Percentiles rank a stretch among this genome's conserved stretches.
phyloP scores from a whole-genome alignment of 257 asterid species.

The Scutellaria baicalensis region DNA sequence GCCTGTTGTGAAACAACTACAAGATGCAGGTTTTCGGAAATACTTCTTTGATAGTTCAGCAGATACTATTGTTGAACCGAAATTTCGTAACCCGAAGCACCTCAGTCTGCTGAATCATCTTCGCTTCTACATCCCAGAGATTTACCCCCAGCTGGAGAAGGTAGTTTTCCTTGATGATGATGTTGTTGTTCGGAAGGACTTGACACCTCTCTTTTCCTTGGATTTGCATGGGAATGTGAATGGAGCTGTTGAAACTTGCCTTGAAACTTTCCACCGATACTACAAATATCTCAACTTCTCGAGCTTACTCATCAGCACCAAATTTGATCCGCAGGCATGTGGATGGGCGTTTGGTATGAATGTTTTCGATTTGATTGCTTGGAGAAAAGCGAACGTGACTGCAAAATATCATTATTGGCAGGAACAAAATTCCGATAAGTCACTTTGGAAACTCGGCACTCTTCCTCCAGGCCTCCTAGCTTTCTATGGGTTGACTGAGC shows the following conservation, averaged over 20 bases:
- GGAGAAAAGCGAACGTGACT: slow-evolving; percentile 77
- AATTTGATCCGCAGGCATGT: slow-evolving; percentile 84
- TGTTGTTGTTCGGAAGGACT: slow-evolving; percentile 79
- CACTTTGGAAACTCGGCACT: slow-evolving; percentile 81
- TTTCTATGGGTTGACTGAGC: slow-evolving; percentile 75
- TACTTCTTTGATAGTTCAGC: slow-evolving; percentile 35
- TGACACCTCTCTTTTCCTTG: slow-evolving; percentile 65
- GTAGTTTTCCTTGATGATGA: slow-evolving; percentile 82
- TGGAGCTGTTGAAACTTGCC: slow-evolving; percentile 93
- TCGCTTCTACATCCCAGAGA: slow-evolving; percentile 78
- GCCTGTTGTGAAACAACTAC: slow-evolving; percentile 52
- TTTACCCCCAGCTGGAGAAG: slow-evolving; percentile 79
- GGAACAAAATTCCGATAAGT: slow-evolving; percentile 45
- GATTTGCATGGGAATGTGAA: slow-evolving; percentile 88
- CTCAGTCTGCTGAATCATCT: slow-evolving; percentile 58
- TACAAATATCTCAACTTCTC: slow-evolving; percentile 81
- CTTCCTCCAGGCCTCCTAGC: slow-evolving; percentile 85
- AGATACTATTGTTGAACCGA: slow-evolving; percentile 36
- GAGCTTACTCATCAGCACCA: slow-evolving; percentile 66
- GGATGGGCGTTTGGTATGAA: slow-evolving; percentile 98
- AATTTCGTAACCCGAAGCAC: slow-evolving; percentile 56
- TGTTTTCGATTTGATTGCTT: slow-evolving; percentile 66
- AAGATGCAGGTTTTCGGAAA: slow-evolving; percentile 22
- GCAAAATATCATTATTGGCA: slow-evolving; percentile 67
- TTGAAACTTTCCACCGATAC: slow-evolving; percentile 79